These are phyloP conservation scores for Stenogyne calaminthoides DNA, from an alignment of 305 asterid genomes.

Conservation along the genomic window DNA sequence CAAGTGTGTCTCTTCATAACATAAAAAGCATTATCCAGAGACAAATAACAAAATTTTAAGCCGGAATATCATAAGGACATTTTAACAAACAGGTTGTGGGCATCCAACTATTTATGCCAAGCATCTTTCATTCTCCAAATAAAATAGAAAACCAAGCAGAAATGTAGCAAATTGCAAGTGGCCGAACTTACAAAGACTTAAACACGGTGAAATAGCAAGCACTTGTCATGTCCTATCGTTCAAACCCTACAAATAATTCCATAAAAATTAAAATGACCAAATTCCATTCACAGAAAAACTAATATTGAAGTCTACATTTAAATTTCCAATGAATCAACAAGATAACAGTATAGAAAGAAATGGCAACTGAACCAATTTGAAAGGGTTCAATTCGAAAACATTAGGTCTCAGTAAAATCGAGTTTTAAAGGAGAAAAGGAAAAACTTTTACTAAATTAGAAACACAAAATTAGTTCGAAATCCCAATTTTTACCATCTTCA, in stretches of 20 bases:
- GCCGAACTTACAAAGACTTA: conserved; percentile 50
- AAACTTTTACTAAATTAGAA: too few relatives aligned
- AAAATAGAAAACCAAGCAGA: conserved; percentile 14
- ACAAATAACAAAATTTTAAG: not conserved
- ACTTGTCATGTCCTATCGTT: conserved; percentile 42
- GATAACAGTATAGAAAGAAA: not conserved
- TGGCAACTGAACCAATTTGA: too few relatives aligned
- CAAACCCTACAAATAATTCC: conserved; percentile 37
- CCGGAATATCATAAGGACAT: conserved; percentile 9
- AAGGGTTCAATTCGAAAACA: too few relatives aligned
- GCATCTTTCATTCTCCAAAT: not conserved
- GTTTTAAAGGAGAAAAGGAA: too few relatives aligned
- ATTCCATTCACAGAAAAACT: not conserved
- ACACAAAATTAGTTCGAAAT: too few relatives aligned
- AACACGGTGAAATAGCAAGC: conserved; percentile 42
- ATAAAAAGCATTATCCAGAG: not conserved
- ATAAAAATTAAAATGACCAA: conserved; percentile 24
- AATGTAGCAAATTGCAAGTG: not conserved
- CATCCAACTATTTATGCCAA: not conserved
- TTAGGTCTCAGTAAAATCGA: too few relatives aligned
- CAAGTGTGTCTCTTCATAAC: too few relatives aligned
- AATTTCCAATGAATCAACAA: not conserved
- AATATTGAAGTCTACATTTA: not conserved
- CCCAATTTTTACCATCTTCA: too few relatives aligned
- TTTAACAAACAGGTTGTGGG: conserved; percentile 32